Conservation (phyloP, 139 green algal genomes). For the Monoraphidium neglectum region DNA sequence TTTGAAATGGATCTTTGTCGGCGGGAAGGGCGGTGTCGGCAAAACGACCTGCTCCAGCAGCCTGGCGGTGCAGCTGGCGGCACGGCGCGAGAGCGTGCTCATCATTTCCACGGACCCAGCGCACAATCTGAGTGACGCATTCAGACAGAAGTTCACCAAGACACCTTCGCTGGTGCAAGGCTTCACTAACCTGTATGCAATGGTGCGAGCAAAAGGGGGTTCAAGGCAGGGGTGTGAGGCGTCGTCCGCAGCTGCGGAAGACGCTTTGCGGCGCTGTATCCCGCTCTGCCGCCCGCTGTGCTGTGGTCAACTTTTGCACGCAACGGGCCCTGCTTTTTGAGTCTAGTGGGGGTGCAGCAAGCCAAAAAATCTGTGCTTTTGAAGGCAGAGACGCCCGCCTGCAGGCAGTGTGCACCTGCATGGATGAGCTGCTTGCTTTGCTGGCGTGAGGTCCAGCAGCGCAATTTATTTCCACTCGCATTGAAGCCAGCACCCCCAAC, state of each 20-base stretch:
- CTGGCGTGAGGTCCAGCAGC: too few relatives aligned
- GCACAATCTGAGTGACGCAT: slow-evolving; percentile 96
- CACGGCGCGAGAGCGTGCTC: slow-evolving; percentile 80
- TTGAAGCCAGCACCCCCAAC: too few relatives aligned
- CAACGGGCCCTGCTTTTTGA: too few relatives aligned
- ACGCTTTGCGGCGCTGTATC: neutral
- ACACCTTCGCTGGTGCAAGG: slow-evolving; percentile 81
- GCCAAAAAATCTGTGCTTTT: too few relatives aligned
- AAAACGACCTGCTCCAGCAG: slow-evolving; percentile 91
- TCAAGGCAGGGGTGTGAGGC: too few relatives aligned
- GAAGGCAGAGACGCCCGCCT: too few relatives aligned
- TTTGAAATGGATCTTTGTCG: slow-evolving; percentile 97
- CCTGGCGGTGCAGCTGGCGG: slow-evolving; percentile 87
- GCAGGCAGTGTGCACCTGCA: too few relatives aligned
- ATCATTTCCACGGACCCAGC: slow-evolving; percentile 97
- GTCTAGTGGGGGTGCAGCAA: too few relatives aligned
- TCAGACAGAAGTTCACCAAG: slow-evolving; percentile 95
- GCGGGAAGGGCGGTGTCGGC: slow-evolving; percentile 91
- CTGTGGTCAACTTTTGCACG: too few relatives aligned
- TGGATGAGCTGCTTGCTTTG: too few relatives aligned
- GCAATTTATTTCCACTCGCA: too few relatives aligned
- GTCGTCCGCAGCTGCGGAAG: neutral
- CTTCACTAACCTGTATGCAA: slow-evolving; percentile 93
- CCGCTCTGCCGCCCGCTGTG: neutral
- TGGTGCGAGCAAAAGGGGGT: slow-evolving; percentile 63